Percentiles rank a stretch among this genome's conserved stretches.
Evolutionary conservation across 371 early-diverging fungal genomes (phyloP).

Genomic region (Mortierella sp.): DNA sequence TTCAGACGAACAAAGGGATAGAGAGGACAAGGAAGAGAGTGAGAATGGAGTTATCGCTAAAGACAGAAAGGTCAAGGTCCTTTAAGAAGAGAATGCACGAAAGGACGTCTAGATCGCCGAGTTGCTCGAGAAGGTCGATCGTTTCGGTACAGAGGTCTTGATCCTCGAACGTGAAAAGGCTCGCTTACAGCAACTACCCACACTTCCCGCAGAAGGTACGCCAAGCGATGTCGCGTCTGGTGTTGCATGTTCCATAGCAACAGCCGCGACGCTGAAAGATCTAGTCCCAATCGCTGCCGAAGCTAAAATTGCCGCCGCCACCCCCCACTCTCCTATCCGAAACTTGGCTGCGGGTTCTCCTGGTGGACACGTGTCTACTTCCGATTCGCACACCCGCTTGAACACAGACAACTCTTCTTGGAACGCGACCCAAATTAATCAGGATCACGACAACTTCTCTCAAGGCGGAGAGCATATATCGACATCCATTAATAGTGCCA

Average conservation of each 20-base stretch:
- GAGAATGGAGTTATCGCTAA: slow-evolving; percentile 1
- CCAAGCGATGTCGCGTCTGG: not conserved
- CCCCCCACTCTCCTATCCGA: slow-evolving; percentile 4
- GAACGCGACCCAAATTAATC: not conserved
- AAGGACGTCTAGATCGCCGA: slow-evolving; percentile 34
- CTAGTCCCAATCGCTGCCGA: slow-evolving; percentile 33
- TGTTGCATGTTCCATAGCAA: not conserved
- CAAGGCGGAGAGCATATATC: not conserved
- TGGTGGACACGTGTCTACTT: not conserved
- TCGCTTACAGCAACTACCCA: slow-evolving; percentile 10
- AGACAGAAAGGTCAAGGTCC: slow-evolving; percentile 6
- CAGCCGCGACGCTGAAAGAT: slow-evolving; percentile 12
- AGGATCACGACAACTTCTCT: not conserved
- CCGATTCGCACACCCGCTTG: slow-evolving; percentile 12
- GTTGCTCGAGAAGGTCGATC: slow-evolving; percentile 29
- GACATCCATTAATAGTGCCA: slow-evolving; percentile 27
- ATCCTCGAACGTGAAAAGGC: slow-evolving; percentile 41
- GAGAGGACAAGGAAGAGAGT: slow-evolving; percentile 4
- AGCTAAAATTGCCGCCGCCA: slow-evolving; percentile 35
- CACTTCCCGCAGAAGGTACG: slow-evolving; percentile 2
- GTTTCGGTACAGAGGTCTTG: slow-evolving; percentile 27
- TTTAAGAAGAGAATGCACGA: slow-evolving; percentile 23
- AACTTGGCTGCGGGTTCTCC: not conserved
- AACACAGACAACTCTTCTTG: slow-evolving; percentile 10
- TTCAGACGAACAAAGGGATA: not conserved